phyloP scores from a whole-genome alignment of 2,329 filamentous ascomycete species.

The Amphichorda felina region DNA sequence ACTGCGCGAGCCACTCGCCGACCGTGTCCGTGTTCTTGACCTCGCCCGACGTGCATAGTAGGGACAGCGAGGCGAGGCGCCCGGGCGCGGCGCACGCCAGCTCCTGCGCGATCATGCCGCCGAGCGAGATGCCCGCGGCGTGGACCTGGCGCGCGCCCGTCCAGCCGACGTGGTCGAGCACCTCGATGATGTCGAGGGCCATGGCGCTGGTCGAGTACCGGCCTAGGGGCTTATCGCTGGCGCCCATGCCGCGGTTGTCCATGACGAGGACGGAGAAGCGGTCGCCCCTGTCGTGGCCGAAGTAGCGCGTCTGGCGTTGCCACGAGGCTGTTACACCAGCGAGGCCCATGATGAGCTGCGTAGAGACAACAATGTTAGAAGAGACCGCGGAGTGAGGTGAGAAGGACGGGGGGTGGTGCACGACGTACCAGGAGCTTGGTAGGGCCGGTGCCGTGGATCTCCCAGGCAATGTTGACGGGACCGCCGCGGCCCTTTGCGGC shows the following conservation, averaged over 20 bases:
- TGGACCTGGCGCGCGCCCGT: constrained; percentile 40
- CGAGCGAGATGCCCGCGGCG: constrained; percentile 70
- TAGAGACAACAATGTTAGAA: not conserved
- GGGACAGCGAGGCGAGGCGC: constrained; percentile 41
- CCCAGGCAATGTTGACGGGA: constrained; percentile 65
- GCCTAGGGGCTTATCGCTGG: constrained; percentile 62
- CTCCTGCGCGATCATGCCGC: constrained; percentile 89
- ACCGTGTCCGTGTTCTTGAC: constrained; percentile 52
- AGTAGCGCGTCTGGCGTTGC: constrained; percentile 76
- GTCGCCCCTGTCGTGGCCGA: constrained; percentile 58
- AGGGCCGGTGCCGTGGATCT: constrained; percentile 66
- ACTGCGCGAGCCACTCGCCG: constrained; percentile 49
- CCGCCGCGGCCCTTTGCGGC: constrained; percentile 64
- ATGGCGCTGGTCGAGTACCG: constrained; percentile 78
- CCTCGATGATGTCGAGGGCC: constrained; percentile 65
- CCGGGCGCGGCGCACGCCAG: constrained; percentile 43
- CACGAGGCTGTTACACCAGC: constrained; percentile 57
- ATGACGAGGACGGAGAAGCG: constrained; percentile 64
- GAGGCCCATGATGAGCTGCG: constrained; percentile 70
- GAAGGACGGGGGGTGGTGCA: not conserved
- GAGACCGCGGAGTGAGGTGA: not conserved
- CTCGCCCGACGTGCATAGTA: constrained; percentile 49
- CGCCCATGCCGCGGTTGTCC: constrained; percentile 79
- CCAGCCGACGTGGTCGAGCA: constrained; percentile 61
- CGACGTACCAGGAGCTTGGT: constrained; percentile 61